A percentile compares a stretch with the other conserved stretches of the same genome.
phyloP scores from a whole-genome alignment of 768 basidiomycete genomes.

The Wakefieldia striispora region DNA sequence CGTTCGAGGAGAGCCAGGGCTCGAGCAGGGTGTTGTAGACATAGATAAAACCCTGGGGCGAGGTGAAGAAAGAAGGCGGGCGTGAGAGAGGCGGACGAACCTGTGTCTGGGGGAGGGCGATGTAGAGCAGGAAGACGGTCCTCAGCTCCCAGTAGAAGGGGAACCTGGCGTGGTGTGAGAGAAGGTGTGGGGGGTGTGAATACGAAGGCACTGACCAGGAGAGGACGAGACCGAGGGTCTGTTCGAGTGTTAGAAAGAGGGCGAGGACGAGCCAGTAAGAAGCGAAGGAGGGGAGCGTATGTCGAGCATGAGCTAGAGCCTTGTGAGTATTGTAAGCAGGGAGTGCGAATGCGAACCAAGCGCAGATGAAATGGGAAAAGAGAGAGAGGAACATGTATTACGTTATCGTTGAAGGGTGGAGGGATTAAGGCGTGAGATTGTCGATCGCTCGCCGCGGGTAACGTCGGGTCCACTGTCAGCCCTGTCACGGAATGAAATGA shows the following conservation, averaged over 20 bases:
- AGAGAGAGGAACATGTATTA: slow-evolving; percentile 47
- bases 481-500: slow-evolving; percentile 4
- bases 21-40: slow-evolving; percentile 59
- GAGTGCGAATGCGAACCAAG: slow-evolving; percentile 69
- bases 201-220: slow-evolving; percentile 49
- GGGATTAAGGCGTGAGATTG: too few relatives aligned
- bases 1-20: slow-evolving; percentile 60
- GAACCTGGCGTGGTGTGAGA: slow-evolving; percentile 45
- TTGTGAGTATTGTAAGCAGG: slow-evolving; percentile 69
- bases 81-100: slow-evolving; percentile 32
- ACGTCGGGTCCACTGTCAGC: background rate
- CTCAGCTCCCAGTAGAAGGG: slow-evolving; percentile 78
- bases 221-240: slow-evolving; percentile 59
- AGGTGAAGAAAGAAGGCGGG: slow-evolving; percentile 6
- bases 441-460: too few relatives aligned
- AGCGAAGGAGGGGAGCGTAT: slow-evolving; percentile 55
- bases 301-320: slow-evolving; percentile 51
- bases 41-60: slow-evolving; percentile 61
- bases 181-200: background rate
- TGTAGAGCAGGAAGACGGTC: slow-evolving; percentile 64
- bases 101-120: slow-evolving; percentile 69
- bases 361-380: slow-evolving; percentile 52
- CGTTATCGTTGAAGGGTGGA: background rate
- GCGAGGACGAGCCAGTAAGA: slow-evolving; percentile 68
- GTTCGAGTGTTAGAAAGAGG: slow-evolving; percentile 59